phyloP scores from a whole-genome alignment of 1,139 yeast species.

The Yamadazyma triangularis region DNA sequence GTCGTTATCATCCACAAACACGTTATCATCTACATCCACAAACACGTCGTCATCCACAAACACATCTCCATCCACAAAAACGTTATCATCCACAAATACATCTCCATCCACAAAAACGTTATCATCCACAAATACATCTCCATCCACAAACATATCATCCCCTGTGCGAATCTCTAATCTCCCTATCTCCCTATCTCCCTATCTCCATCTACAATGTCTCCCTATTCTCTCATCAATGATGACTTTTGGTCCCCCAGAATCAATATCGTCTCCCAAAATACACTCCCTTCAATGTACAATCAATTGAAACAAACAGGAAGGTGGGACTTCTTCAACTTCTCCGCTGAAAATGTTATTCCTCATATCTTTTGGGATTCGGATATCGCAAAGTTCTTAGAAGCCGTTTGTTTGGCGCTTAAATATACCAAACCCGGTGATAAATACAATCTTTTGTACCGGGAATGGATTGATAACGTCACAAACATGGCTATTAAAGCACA shows the following conservation, averaged over 20 bases:
- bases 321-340: constrained; percentile 17
- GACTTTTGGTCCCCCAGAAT: constrained; percentile 14
- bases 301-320: constrained; percentile 17
- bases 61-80: no score
- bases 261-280: constrained; percentile 13
- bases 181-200: no score
- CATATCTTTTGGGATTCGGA: constrained; percentile 22
- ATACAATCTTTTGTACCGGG: constrained; percentile 7
- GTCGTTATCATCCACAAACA: no score
- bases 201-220: no score
- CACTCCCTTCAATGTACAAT: constrained; percentile 18
- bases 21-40: no score
- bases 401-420: constrained; percentile 14
- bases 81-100: no score
- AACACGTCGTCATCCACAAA: no score
- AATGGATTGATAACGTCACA: constrained; percentile 14
- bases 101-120: no score
- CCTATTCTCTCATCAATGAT: no score
- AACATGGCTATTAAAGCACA: constrained; percentile 16
- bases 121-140: no score
- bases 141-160: no score
- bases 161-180: no score
- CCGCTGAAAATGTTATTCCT: constrained; percentile 10
- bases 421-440: constrained; percentile 13
- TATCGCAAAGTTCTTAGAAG: constrained; percentile 18